These are phyloP conservation scores for Ampelocalamus luodianensis DNA, from an alignment of 176 grass and related monocot genomes.

Conservation along the genomic window DNA sequence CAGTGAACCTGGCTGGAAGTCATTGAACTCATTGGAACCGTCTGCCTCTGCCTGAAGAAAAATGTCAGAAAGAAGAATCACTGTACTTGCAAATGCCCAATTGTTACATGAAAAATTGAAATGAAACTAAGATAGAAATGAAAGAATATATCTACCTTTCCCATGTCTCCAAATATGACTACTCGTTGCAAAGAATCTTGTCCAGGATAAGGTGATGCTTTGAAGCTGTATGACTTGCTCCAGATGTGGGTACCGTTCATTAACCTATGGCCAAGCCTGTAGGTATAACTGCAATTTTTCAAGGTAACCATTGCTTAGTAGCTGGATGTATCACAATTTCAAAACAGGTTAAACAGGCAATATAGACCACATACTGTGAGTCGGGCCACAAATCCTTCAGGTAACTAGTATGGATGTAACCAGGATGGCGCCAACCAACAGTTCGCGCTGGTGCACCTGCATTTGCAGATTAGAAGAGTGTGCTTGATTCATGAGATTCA, in stretches of 20 bases:
- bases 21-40: constrained; percentile 83
- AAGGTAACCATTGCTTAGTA: neutral
- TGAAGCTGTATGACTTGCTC: constrained; percentile 78
- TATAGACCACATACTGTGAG: constrained; percentile 48
- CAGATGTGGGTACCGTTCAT: constrained; percentile 62
- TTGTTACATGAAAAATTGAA: constrained; percentile 8
- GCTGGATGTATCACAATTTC: constrained; percentile 7
- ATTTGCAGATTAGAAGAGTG: constrained; percentile 40
- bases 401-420: constrained; percentile 88
- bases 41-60: constrained; percentile 78
- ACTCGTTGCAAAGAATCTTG: constrained; percentile 81
- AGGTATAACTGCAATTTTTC: constrained; percentile 66
- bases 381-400: constrained; percentile 94
- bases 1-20: constrained; percentile 75
- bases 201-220: constrained; percentile 83
- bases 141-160: constrained; percentile 63
- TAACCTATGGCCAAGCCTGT: constrained; percentile 77
- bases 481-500: neutral
- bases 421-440: constrained; percentile 91
- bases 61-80: constrained; percentile 16
- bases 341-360: constrained; percentile 16
- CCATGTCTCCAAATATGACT: constrained; percentile 95
- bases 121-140: constrained; percentile 11
- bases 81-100: neutral
- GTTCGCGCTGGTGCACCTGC: constrained; percentile 77